A percentile compares a stretch with the other conserved stretches of the same genome.
These are phyloP conservation scores for Paramecium sonneborni DNA, from an alignment of 73 alveolate genomes.

Conservation along the genomic window DNA sequence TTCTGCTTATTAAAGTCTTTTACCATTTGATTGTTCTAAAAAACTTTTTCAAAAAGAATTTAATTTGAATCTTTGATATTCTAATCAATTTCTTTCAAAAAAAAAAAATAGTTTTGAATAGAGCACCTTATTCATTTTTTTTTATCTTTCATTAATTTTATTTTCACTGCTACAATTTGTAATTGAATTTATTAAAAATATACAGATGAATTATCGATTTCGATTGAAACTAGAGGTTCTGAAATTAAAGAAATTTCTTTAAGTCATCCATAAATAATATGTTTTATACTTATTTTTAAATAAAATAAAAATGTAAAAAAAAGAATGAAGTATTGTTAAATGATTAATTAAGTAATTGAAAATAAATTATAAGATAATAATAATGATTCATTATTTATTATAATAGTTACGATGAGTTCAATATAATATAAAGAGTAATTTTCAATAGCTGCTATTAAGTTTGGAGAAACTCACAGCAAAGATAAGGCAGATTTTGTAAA, in stretches of 20 bases:
- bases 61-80: conserved; percentile 14
- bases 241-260: conserved; percentile 42
- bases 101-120: not conserved
- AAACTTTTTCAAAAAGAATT: not conserved
- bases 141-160: conserved; percentile 19
- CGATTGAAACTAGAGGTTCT: conserved; percentile 32
- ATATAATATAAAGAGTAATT: not conserved
- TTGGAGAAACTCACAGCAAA: conserved; percentile 13
- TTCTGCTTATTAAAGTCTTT: conserved; percentile 20
- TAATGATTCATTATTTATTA: not conserved
- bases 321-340: too few relatives aligned
- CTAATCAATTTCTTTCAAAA: conserved; percentile 4
- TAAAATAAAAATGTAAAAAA: too few relatives aligned
- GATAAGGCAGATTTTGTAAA: not conserved
- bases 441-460: conserved; percentile 1
- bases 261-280: conserved; percentile 30
- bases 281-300: not conserved
- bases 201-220: conserved; percentile 32
- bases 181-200: not conserved
- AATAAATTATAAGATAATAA: not conserved
- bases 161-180: conserved; percentile 34
- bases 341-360: not conserved
- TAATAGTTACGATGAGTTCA: not conserved
- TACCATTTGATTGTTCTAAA: not conserved
- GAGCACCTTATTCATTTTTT: not conserved